Percentiles rank a stretch among this genome's conserved stretches.
Evolutionary conservation across 1,139 yeast species (phyloP).

Genomic region (Kodamaea sp.): DNA sequence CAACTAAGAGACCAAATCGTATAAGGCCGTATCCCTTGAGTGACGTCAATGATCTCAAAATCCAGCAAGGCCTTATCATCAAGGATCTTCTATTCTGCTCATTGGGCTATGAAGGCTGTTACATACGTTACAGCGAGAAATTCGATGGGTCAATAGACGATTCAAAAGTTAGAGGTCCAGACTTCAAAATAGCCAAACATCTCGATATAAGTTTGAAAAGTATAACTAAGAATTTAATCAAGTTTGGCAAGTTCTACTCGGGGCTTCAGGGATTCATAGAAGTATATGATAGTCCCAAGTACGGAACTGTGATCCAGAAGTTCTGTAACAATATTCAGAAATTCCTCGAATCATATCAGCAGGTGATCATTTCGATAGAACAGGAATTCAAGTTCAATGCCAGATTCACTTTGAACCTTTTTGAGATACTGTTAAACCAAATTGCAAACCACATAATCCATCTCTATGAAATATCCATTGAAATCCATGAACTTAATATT

Average conservation of each 20-base stretch:
- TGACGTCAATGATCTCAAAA: conserved; percentile 42
- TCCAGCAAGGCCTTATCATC: conserved; percentile 73
- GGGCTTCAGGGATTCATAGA: conserved; percentile 58
- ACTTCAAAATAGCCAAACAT: conserved; percentile 68
- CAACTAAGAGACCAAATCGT: conserved; percentile 14
- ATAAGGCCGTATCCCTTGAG: conserved; percentile 46
- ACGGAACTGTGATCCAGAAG: conserved; percentile 76
- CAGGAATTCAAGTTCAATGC: conserved; percentile 48
- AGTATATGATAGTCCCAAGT: conserved; percentile 50
- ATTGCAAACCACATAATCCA: conserved; percentile 44
- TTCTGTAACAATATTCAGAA: conserved; percentile 61
- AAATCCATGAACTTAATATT: conserved; percentile 44
- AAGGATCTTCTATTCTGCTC: conserved; percentile 70
- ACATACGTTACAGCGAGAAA: conserved; percentile 65
- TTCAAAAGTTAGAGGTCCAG: conserved; percentile 63
- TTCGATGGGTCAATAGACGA: conserved; percentile 47
- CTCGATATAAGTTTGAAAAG: conserved; percentile 76
- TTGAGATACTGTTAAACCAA: conserved; percentile 35
- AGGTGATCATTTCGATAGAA: conserved; percentile 55
- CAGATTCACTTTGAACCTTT: conserved; percentile 32
- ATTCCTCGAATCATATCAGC: conserved; percentile 50
- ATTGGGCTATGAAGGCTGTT: conserved; percentile 78
- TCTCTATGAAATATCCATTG: conserved; percentile 54
- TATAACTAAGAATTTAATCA: conserved; percentile 62
- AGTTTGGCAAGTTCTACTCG: conserved; percentile 62